Evolutionary conservation across 495 filamentous ascomycete species (phyloP).

Genomic region (Echria macrotheca): DNA sequence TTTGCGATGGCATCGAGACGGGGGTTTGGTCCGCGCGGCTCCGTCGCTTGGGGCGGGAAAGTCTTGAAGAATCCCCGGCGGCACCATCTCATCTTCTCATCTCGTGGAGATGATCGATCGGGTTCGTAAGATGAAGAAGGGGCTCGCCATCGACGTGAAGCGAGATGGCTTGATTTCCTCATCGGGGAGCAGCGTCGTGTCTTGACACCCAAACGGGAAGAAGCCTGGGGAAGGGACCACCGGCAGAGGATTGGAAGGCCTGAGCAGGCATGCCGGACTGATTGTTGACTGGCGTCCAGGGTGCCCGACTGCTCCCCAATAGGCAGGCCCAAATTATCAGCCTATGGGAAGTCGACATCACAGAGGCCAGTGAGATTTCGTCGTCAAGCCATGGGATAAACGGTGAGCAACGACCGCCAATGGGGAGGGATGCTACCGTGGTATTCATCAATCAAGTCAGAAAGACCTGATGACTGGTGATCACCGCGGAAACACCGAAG

Average conservation of each 20-base stretch:
- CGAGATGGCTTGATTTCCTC: neutral
- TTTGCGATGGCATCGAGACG: no score
- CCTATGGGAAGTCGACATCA: neutral
- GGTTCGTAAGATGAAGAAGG: constrained; percentile 1
- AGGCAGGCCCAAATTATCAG: neutral
- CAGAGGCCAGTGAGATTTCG: constrained; percentile 1
- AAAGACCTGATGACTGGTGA: neutral
- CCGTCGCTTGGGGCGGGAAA: constrained; percentile 5
- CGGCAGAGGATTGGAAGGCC: neutral
- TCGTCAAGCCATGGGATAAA: neutral
- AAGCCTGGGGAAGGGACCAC: no score
- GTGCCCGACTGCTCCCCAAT: neutral
- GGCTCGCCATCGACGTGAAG: neutral
- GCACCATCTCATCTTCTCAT: neutral
- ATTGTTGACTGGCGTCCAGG: neutral
- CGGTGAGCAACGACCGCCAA: neutral
- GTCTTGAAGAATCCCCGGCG: neutral
- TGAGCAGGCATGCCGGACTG: neutral
- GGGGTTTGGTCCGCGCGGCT: constrained; percentile 5
- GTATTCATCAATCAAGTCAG: neutral
- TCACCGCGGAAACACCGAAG: neutral
- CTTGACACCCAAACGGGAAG: constrained; percentile 6
- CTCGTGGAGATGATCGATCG: constrained; percentile 7
- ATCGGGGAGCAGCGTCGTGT: constrained; percentile 6
- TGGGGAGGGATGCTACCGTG: neutral